Evolutionary conservation across 1,284 basidiomycete genomes (phyloP).

Genomic region (Moniliella sp.): DNA sequence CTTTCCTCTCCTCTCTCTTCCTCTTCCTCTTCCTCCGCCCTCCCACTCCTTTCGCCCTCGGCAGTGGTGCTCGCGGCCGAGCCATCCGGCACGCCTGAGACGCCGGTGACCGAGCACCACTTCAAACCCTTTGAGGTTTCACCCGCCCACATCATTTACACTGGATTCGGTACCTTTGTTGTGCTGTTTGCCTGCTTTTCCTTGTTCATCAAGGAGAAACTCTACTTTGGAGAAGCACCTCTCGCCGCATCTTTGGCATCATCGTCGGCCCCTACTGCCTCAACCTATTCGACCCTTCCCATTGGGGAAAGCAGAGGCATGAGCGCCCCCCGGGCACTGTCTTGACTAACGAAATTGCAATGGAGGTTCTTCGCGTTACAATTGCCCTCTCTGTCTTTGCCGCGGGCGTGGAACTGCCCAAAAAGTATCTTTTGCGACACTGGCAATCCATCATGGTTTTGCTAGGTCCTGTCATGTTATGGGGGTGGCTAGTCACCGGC

Average conservation of each 20-base stretch:
- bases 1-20: too few species aligned
- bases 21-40: too few species aligned
- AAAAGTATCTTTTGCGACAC: constrained; percentile 58
- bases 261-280: constrained; percentile 42
- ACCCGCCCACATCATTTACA: constrained; percentile 26
- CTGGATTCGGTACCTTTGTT: constrained; percentile 26
- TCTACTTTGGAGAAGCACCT: constrained; percentile 89
- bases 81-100: too few species aligned
- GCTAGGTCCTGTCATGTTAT: constrained; percentile 69
- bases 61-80: too few species aligned
- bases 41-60: too few species aligned
- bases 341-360: constrained; percentile 43
- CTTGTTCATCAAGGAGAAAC: constrained; percentile 71
- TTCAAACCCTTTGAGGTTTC: constrained; percentile 29
- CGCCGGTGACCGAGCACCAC: constrained; percentile 3
- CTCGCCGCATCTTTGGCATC: constrained; percentile 87
- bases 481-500: constrained; percentile 64
- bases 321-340: constrained; percentile 41
- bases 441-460: constrained; percentile 73
- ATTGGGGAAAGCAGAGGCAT: constrained; percentile 46
- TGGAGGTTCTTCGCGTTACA: constrained; percentile 78
- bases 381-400: constrained; percentile 93
- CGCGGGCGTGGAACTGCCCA: constrained; percentile 54
- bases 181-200: constrained; percentile 68
- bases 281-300: constrained; percentile 60